A percentile compares a stretch with the other conserved stretches of the same genome.
phyloP scores from a whole-genome alignment of 257 asterid genomes.

The Solanum sejunctum region DNA sequence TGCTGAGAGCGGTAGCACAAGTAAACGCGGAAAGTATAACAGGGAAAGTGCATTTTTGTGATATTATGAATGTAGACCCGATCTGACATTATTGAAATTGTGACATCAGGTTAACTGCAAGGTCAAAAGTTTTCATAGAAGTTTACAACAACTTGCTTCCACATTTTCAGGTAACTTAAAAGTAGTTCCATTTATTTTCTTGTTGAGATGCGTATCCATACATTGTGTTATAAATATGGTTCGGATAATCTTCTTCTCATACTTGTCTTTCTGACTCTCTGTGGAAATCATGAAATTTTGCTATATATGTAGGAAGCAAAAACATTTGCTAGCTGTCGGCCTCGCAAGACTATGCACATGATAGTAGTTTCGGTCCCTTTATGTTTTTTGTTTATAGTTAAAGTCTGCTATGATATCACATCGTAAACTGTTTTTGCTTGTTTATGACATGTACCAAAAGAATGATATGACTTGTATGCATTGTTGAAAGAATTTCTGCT shows the following conservation, averaged over 20 bases:
- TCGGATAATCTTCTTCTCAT: background rate
- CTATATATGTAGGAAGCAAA: background rate
- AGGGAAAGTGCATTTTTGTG: background rate
- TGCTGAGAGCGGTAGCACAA: background rate
- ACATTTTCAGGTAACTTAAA: constrained; percentile 52
- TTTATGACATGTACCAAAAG: background rate
- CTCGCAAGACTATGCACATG: background rate
- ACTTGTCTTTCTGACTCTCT: background rate
- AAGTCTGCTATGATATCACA: background rate
- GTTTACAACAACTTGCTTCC: constrained; percentile 47
- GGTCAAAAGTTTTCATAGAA: constrained; percentile 40
- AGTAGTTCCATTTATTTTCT: background rate
- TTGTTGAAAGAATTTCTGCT: background rate
- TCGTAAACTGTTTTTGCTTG: background rate
- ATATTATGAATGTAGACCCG: background rate
- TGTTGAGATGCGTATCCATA: background rate
- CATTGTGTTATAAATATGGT: background rate
- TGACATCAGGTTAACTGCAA: constrained; percentile 50
- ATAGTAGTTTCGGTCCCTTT: background rate
- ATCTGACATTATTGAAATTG: background rate
- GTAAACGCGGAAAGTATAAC: background rate
- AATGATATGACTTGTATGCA: background rate
- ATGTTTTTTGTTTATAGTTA: background rate
- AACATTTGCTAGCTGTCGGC: background rate
- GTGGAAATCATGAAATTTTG: background rate